These are phyloP conservation scores for Leccinum incarnatum DNA, from an alignment of 768 basidiomycete species.

Conservation along the genomic window DNA sequence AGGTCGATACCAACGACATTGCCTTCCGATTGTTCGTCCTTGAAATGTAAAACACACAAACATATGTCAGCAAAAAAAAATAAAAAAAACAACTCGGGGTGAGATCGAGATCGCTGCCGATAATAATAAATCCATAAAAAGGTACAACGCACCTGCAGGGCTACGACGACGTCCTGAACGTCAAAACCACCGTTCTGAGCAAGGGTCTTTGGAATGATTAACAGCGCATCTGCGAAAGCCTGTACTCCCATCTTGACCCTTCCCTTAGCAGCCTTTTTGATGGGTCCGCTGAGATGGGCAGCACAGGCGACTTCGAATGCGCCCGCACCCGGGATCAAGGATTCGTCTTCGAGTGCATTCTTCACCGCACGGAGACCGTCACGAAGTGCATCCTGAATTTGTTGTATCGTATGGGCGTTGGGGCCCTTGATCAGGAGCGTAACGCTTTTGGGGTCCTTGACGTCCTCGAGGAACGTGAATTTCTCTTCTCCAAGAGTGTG, in stretches of 20 bases:
- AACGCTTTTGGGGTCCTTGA: conserved; percentile 91
- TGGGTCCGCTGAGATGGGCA: conserved; percentile 70
- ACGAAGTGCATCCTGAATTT: conserved; percentile 96
- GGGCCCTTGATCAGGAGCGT: conserved; percentile 98
- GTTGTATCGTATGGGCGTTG: conserved; percentile 92
- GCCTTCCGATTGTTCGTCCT: conserved; percentile 96
- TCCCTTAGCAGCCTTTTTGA: conserved; percentile 88
- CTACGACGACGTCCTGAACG: conserved; percentile 92
- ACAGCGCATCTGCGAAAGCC: conserved; percentile 91
- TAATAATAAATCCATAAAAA: conserved; percentile 5
- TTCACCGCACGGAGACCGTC: conserved; percentile 96
- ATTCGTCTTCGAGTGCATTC: conserved; percentile 90
- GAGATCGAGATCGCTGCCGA: conserved; percentile 8
- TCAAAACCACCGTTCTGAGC: conserved; percentile 96
- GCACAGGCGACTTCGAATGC: conserved; percentile 96
- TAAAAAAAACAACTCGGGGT: background rate
- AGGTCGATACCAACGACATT: conserved; percentile 90
- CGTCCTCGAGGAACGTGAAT: conserved; percentile 96
- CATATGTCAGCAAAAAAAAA: background rate
- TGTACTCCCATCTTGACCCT: conserved; percentile 96
- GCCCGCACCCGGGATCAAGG: conserved; percentile 92
- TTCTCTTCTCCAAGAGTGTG: conserved; percentile 99
- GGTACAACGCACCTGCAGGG: conserved; percentile 66
- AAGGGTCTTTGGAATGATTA: conserved; percentile 95
- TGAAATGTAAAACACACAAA: background rate